Evolutionary conservation across 306 rosid species (phyloP).

Genomic region (Cucumis cinereus): DNA sequence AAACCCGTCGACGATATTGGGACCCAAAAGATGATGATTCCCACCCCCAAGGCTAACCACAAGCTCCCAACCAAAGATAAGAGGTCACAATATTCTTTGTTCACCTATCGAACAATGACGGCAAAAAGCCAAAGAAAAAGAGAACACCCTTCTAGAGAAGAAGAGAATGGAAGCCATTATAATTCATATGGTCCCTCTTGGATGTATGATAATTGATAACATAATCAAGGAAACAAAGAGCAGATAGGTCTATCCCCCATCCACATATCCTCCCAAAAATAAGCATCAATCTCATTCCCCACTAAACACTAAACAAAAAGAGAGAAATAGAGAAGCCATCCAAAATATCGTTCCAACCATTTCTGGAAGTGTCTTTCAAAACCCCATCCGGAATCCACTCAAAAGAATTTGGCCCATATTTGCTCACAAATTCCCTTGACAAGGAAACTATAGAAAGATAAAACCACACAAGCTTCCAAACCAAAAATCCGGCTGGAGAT

Average conservation of each 20-base stretch:
- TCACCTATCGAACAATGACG: background rate
- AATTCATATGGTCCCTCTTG: background rate
- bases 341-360: background rate
- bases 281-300: background rate
- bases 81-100: no score
- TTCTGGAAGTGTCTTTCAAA: background rate
- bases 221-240: background rate
- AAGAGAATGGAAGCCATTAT: background rate
- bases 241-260: background rate
- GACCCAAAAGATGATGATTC: background rate
- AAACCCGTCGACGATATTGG: background rate
- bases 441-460: no score
- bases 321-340: background rate
- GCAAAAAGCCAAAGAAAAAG: background rate
- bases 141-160: background rate
- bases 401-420: background rate
- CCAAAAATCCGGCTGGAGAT: no score
- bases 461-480: no score
- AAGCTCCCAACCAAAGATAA: background rate
- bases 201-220: background rate
- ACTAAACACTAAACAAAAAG: background rate
- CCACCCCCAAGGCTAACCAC: background rate
- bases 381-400: background rate
- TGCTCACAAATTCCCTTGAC: no score
- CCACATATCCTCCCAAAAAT: background rate